These are phyloP conservation scores for Fusarium burgessii DNA, from an alignment of 2,329 filamentous ascomycete species.

Conservation along the genomic window DNA sequence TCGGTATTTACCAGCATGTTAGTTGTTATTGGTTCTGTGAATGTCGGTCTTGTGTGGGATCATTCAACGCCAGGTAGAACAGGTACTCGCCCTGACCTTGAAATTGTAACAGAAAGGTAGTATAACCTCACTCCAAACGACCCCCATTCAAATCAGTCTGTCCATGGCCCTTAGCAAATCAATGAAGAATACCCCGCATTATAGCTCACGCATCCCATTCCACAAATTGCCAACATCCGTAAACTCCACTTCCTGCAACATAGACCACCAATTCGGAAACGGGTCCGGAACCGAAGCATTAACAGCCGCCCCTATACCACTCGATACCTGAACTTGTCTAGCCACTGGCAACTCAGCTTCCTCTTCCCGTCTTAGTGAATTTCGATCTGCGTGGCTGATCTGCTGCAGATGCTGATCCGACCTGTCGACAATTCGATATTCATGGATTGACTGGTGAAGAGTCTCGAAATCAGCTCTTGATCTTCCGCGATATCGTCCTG, in stretches of 20 bases:
- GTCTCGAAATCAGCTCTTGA: constrained; percentile 39
- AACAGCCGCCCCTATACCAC: neutral
- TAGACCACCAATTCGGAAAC: constrained; percentile 45
- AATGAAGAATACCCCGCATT: neutral
- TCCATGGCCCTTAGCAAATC: no score
- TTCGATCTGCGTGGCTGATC: constrained; percentile 38
- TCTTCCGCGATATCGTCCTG: constrained; percentile 30
- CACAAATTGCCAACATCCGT: constrained; percentile 28
- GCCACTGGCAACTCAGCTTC: neutral
- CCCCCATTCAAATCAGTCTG: no score
- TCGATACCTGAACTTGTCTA: neutral
- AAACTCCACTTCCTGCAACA: constrained; percentile 44
- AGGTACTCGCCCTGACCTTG: no score
- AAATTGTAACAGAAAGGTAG: neutral
- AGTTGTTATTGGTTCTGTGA: no score
- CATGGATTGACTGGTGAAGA: constrained; percentile 38
- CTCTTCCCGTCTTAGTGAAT: neutral
- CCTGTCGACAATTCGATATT: constrained; percentile 36
- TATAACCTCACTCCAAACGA: neutral
- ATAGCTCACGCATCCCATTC: constrained; percentile 13
- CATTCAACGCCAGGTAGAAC: no score
- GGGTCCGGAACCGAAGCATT: constrained; percentile 28
- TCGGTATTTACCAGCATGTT: no score
- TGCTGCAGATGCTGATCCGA: constrained; percentile 40
- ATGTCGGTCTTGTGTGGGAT: no score